Evolutionary conservation across 495 filamentous ascomycete genomes (phyloP), one percentile per base, ranked within the genome.

Genomic region (Tuber aestivum): DNA sequence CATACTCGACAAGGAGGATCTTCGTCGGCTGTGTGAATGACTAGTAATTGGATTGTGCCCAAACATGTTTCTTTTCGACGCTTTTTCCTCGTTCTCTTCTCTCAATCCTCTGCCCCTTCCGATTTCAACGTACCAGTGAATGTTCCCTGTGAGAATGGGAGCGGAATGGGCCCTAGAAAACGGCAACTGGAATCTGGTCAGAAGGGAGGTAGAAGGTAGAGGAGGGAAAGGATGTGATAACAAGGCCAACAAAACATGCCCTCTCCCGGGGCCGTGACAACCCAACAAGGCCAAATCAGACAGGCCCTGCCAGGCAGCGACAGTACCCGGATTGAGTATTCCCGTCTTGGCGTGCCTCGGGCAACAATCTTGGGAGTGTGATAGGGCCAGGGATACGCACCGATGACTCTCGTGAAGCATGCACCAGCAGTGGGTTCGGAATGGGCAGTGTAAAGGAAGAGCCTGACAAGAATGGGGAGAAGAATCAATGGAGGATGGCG

Each of bases 1-100:
- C 78, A 80, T 79, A 80, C 77, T 79, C 73, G 78, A 80, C 74
- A 80, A 80, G 42, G 81, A 82, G 74, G 80, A 82, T 75, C 81
- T 82, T 77, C 77, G 75, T 74, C 81, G 80, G 73, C 74, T 79
- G 65, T 81, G 81, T 75, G 70, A 44, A 71, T 80, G 76, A 70
- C 78, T 79, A 79, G 78, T 79, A 71, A 79, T 79, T 70, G 76
- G 78, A 73, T 79, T 79, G 72, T 79, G 78, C 65, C 78, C 78
- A 79, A 79, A 79, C 78, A 79, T 79, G 27, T 32, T 32, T 32
- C n/a, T 6, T 32, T 32, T 65, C n/a, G 56, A 65, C 5, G 42
- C 72, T 79, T 79, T 74, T 79, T 56, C 76, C 50, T 65, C 69
- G 44, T 73, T 61, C 32, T 48, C 12, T 50, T 74, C 70, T 72